Conservation (phyloP, 2,329 filamentous ascomycete genomes). For the Tothia fuscella region DNA sequence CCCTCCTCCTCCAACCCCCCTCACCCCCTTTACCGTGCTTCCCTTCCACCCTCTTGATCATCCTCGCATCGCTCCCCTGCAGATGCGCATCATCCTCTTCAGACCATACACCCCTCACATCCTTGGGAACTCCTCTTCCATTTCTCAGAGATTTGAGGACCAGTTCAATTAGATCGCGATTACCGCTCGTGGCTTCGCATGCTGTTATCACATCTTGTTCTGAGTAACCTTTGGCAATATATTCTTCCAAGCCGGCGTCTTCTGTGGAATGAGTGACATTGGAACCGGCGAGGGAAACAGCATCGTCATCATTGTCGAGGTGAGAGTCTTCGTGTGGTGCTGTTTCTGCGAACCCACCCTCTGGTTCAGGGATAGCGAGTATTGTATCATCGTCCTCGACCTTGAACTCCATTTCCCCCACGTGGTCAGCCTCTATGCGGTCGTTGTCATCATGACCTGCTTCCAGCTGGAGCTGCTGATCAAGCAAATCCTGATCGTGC, state of each 20-base stretch:
- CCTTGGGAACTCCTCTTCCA: conserved; percentile 25
- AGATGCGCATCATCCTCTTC: conserved; percentile 31
- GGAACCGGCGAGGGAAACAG: too few species aligned
- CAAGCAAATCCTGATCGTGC: conserved; percentile 3
- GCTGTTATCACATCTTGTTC: conserved; percentile 25
- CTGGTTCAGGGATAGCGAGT: not conserved
- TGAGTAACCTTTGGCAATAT: conserved; percentile 17
- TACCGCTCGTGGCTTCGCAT: conserved; percentile 15
- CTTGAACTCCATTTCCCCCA: not conserved
- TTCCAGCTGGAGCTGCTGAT: conserved; percentile 1
- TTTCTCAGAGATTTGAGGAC: conserved; percentile 22
- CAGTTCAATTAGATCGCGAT: conserved; percentile 26
- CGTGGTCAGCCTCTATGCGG: not conserved
- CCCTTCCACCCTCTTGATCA: conserved; percentile 23
- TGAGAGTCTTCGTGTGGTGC: not conserved
- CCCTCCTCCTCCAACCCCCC: not conserved
- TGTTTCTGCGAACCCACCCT: not conserved
- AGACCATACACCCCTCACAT: conserved; percentile 37
- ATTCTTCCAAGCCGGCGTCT: too few species aligned
- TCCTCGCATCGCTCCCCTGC: conserved; percentile 21
- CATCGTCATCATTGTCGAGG: not conserved
- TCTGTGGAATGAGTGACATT: too few species aligned
- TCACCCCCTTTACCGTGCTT: conserved; percentile 31
- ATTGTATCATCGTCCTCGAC: not conserved
- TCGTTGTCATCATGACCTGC: not conserved